phyloP scores from a whole-genome alignment of 495 filamentous ascomycete genomes.

The Lasiosphaeriaceae sp. region DNA sequence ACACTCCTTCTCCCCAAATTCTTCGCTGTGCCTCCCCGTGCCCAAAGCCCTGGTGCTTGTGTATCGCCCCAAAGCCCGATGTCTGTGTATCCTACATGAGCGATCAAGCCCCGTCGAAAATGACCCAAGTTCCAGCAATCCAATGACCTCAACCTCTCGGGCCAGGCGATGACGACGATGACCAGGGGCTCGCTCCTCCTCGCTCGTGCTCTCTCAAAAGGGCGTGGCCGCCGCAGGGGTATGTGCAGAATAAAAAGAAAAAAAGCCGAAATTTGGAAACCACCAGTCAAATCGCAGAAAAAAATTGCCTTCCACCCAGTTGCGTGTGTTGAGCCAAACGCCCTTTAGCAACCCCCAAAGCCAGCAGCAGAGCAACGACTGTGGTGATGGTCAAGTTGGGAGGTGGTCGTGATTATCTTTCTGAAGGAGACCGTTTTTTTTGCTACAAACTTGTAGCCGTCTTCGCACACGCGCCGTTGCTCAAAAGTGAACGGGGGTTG shows the following conservation, averaged over 20 bases:
- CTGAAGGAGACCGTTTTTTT: too few relatives aligned
- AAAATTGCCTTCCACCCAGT: constrained; percentile 8
- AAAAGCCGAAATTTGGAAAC: constrained; percentile 11
- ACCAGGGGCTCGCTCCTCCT: not conserved
- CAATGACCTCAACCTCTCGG: not conserved
- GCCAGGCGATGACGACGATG: not conserved
- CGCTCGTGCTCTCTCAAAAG: constrained; percentile 7
- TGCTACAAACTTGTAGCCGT: too few relatives aligned
- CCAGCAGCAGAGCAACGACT: too few relatives aligned
- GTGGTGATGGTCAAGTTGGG: too few relatives aligned
- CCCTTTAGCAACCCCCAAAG: not conserved
- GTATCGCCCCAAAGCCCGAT: too few relatives aligned
- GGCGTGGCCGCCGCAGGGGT: constrained; percentile 16
- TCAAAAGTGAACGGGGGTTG: too few relatives aligned
- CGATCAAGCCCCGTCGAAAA: too few relatives aligned
- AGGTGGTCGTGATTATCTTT: too few relatives aligned
- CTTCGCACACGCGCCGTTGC: too few relatives aligned
- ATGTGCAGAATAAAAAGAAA: constrained; percentile 18
- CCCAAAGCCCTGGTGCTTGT: not conserved
- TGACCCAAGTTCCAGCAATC: too few relatives aligned
- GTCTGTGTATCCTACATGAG: too few relatives aligned
- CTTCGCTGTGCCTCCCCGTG: not conserved
- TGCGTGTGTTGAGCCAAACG: constrained; percentile 3
- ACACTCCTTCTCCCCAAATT: too few relatives aligned
- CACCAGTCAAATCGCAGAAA: not conserved